Base-by-base conservation (phyloP, 1,139 yeast genomes). In the Saccharomycopsis hybrid region DNA sequence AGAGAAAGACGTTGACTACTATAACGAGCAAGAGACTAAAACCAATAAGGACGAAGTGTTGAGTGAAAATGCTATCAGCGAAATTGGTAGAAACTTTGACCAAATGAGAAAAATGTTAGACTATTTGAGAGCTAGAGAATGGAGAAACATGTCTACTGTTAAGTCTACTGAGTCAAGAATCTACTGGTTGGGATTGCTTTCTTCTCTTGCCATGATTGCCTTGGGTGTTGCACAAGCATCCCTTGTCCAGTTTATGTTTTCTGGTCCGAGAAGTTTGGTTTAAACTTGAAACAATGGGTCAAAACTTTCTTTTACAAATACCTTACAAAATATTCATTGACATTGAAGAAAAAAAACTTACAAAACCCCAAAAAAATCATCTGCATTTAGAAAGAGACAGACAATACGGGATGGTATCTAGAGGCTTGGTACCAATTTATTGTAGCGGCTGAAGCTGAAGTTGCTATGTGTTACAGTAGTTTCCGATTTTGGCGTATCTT, bases 61-160 rank as follows among this genome's bases (percentile, higher is more conserved):
- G 60, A 76, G 82, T 69, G 76, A 76, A 59, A 66, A 67, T 50
- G 76, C 85, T 9, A 74, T 80, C 48, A 76, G 74, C 54, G 79
- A 73, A 60, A 80, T 81, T 58, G 82, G 78, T 60, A 65, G 71
- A 58, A 81, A 79, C 63, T 69, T 80, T 63, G 79, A 77, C 58
- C 80, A 77, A 50, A 75, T 80, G 58, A 73, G 71, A 57, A 77
- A 77, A 62, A 71, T 80, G 48, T 71, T 80, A 67, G 80, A 78
- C 61, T 80, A 80, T 61, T 72, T 81, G 64, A 80, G 80, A 66
- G 83, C 86, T 25, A 78, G 87, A 71, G 84, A 80, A 66, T 80
- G 79, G 75, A 76, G 87, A 72, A 81, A 81, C 65, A 82, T 80
- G 72, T 82, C 81, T 50, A 81, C 87, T 43, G 87, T 81, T 53